Base-by-base conservation (phyloP, 1,139 yeast species). In the Candida freyschussii region DNA sequence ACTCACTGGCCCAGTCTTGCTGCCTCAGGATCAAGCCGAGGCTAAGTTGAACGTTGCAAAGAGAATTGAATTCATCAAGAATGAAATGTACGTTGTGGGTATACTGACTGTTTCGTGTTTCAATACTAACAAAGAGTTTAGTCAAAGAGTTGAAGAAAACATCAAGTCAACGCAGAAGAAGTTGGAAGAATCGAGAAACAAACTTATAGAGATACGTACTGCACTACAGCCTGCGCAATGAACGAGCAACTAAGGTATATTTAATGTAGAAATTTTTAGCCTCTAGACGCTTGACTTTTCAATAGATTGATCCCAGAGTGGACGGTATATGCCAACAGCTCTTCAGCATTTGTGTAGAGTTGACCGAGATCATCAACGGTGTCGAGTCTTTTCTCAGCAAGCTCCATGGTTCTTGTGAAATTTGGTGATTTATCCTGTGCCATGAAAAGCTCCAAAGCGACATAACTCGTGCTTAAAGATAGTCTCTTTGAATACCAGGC, bases 401-500 rank as follows among this genome's bases (percentile, higher is more conserved):
- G 81, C 17, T 67, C 67, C 51, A 70, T 53, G 1, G 96, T 87
- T 31, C 72, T 72, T 13, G 47, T 42, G 48, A 62, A 80, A 21
- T 62, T 71, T 4, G 55, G 52, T 17, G 89, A 77, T n/a, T 65
- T 63, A 56, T 89, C 96, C 47, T 72, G 81, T 28, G 85, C 63
- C 94, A 82, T 84, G 62, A 73, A 85, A 42, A 86, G 62, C 55
- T 91, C 96, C 24, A 79, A 53, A 21, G 80, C 69, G 1, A 83
- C 82, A 53, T 83, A 86, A 5, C 83, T 71, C 1, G 82, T 67
- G 13, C 86, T 70, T 18, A 89, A 56, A 6, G 84, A 71, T 17
- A 79, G 63, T 45, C 97, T 67, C 54, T 87, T 84, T n/a, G 94
- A 65, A 56, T 91, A 91, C 98, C 98, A 91, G 3, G 85, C 80